Percentiles rank a stretch among this genome's conserved stretches.
Conservation (phyloP, 805 yeast species). For the Candida saitoana region DNA sequence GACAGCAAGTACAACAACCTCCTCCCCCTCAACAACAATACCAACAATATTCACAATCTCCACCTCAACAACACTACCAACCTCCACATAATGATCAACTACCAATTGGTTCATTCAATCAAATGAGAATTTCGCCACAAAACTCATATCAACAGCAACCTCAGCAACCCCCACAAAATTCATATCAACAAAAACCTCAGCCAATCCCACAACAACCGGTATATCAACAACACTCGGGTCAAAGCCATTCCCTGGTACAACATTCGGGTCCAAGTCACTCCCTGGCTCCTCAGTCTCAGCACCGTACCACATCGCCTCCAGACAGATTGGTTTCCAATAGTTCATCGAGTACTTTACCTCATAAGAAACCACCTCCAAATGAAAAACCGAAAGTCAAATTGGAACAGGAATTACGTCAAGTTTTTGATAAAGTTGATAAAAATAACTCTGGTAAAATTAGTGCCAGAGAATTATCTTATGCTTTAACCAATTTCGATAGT, state of each 20-base stretch:
- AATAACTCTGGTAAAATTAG: slow-evolving; percentile 52
- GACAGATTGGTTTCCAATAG: background rate
- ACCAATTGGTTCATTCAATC: background rate
- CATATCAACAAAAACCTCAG: slow-evolving; percentile 11
- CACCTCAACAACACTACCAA: slow-evolving; percentile 12
- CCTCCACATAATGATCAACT: slow-evolving; percentile 9
- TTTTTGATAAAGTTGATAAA: slow-evolving; percentile 54
- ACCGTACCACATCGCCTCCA: background rate
- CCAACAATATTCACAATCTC: slow-evolving; percentile 25
- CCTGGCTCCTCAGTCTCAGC: slow-evolving; percentile 5
- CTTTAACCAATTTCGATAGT: slow-evolving; percentile 61
- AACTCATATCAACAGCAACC: slow-evolving; percentile 8
- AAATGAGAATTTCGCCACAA: slow-evolving; percentile 4
- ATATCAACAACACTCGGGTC: slow-evolving; percentile 6
- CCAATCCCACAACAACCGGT: slow-evolving; percentile 9
- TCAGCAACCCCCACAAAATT: slow-evolving; percentile 7
- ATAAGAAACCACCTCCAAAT: slow-evolving; percentile 7
- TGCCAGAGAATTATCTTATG: slow-evolving; percentile 53
- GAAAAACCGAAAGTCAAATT: slow-evolving; percentile 32
- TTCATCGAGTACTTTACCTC: slow-evolving; percentile 7
- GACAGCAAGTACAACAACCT: slow-evolving; percentile 29
- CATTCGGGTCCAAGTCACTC: slow-evolving; percentile 8
- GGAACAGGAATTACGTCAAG: slow-evolving; percentile 45
- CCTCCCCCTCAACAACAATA: slow-evolving; percentile 27
- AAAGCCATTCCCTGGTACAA: slow-evolving; percentile 6